Evolutionary conservation across 768 basidiomycete species (phyloP).

Genomic region (Coprinopsis marcescibilis): DNA sequence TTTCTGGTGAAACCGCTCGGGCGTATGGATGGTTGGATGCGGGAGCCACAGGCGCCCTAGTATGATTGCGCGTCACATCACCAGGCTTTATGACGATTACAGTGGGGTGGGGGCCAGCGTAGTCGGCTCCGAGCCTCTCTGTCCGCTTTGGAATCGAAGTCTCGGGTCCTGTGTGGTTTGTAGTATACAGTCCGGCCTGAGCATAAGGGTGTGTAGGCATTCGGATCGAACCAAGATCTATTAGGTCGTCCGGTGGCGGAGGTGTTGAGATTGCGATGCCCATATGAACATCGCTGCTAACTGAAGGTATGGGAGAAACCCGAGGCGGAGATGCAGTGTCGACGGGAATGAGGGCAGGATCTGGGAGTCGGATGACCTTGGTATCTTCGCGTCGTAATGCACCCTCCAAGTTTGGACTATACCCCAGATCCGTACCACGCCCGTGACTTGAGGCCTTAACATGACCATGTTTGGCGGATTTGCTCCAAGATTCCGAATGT

Average conservation of each 20-base stretch:
- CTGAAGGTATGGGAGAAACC: conserved; percentile 25
- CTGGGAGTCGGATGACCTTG: conserved; percentile 35
- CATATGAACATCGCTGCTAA: conserved; percentile 25
- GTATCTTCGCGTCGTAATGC: conserved; percentile 35
- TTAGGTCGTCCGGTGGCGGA: conserved; percentile 22
- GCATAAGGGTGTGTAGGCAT: conserved; percentile 47
- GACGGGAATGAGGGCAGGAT: conserved; percentile 29
- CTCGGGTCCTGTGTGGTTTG: conserved; percentile 5
- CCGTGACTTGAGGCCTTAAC: conserved; percentile 26
- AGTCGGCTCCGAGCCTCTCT: conserved; percentile 21
- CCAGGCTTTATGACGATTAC: no score
- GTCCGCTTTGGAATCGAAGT: conserved; percentile 1
- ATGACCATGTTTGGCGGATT: conserved; percentile 35
- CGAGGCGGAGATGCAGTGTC: conserved; percentile 15
- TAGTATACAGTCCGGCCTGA: conserved; percentile 31
- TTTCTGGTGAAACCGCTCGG: conserved; percentile 23
- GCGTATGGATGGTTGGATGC: conserved; percentile 40
- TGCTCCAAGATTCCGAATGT: conserved; percentile 38
- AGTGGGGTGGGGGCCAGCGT: conserved; percentile 32
- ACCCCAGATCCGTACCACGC: conserved; percentile 9
- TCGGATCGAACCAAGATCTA: conserved; percentile 26
- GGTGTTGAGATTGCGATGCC: conserved; percentile 34
- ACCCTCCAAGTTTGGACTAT: conserved; percentile 25
- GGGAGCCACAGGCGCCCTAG: conserved; percentile 31
- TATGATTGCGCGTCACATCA: conserved; percentile 8